Percentiles rank a stretch among this genome's conserved stretches.
These are phyloP conservation scores for sorghum (Sorghum bicolor) DNA, from an alignment of 176 grass and related monocot genomes.

Conservation along the genomic window Sorghum_bicolor_NCBIv3 NC_012871.2:59441001-59441500, in stretches of 20 bases:
- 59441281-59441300: slow-evolving; percentile 18
- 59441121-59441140: slow-evolving; percentile 22
- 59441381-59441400: slow-evolving; percentile 43
- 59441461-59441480: slow-evolving; percentile 66
- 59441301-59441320: slow-evolving; percentile 5
- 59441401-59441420: slow-evolving; percentile 43
- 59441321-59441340: slow-evolving; percentile 59
- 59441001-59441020: not conserved
- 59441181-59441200: slow-evolving; percentile 46
- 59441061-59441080: slow-evolving; percentile 59
- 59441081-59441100: slow-evolving; percentile 48
- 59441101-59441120: slow-evolving; percentile 42
- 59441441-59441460: slow-evolving; percentile 40
- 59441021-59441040: slow-evolving; percentile 40
- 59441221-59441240: slow-evolving; percentile 27
- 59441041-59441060: slow-evolving; percentile 51
- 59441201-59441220: slow-evolving; percentile 45
- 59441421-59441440: slow-evolving; percentile 53
- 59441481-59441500: slow-evolving; percentile 44
- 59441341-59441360: slow-evolving; percentile 68
- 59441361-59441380: slow-evolving; percentile 57
- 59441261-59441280: slow-evolving; percentile 50
- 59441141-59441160: slow-evolving; percentile 42
- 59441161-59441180: slow-evolving; percentile 42
- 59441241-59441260: slow-evolving; percentile 72